Evolutionary conservation across 2,329 filamentous ascomycete species (phyloP).

Genomic region (Coniochaeta sp.): DNA sequence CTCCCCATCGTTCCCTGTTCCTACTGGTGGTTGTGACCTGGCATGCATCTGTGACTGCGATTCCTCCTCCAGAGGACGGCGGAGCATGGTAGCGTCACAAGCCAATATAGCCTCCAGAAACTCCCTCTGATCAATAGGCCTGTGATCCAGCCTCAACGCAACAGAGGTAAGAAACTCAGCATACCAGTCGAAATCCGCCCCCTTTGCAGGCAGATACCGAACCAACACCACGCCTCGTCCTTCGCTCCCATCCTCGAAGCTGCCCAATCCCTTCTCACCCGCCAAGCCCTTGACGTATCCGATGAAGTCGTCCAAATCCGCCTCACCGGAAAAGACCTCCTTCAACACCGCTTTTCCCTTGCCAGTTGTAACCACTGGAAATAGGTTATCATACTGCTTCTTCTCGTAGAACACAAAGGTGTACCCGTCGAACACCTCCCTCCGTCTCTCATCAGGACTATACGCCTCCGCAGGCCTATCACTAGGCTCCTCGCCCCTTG

Average conservation of each 20-base stretch:
- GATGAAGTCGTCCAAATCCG: conserved; percentile 68
- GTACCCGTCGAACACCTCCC: conserved; percentile 74
- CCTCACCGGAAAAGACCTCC: conserved; percentile 53
- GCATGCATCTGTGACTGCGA: conserved; percentile 17
- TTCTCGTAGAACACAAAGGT: conserved; percentile 82
- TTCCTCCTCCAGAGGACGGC: conserved; percentile 57
- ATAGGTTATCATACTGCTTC: conserved; percentile 67
- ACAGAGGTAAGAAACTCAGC: conserved; percentile 61
- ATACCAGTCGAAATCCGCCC: conserved; percentile 56
- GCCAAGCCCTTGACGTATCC: conserved; percentile 68
- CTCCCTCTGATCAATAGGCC: conserved; percentile 81
- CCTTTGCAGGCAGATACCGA: conserved; percentile 56
- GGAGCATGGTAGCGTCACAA: conserved; percentile 68
- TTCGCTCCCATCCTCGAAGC: conserved; percentile 55
- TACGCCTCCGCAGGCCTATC: conserved; percentile 63
- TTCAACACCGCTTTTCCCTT: conserved; percentile 74
- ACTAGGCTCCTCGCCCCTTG: conserved; percentile 67
- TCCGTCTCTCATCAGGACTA: conserved; percentile 57
- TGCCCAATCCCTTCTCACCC: conserved; percentile 64
- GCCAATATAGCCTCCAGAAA: conserved; percentile 84
- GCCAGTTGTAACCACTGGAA: conserved; percentile 68
- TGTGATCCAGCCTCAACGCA: conserved; percentile 67
- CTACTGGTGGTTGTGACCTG: neutral
- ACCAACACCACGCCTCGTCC: conserved; percentile 74
- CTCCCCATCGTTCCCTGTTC: neutral